Evolutionary conservation across 2,329 filamentous ascomycete species (phyloP), one percentile per base, ranked within the genome.

Genomic region (Aspergillus sp.): DNA sequence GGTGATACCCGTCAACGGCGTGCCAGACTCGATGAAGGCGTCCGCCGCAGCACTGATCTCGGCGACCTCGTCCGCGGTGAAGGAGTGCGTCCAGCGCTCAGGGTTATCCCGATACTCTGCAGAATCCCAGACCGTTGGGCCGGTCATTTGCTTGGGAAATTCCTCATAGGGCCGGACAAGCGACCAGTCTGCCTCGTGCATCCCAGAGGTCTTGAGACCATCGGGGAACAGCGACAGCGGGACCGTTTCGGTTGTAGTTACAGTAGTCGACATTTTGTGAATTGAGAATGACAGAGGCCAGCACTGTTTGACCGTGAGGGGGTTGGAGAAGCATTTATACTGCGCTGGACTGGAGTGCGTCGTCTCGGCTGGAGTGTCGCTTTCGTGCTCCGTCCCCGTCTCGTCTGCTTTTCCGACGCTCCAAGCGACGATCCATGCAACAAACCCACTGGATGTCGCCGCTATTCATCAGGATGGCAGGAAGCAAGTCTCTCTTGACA

Each of bases 1-100:
- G 22, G 82, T 81, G 57, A 93, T 92, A 6, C 87, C 89, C 0
- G 89, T 91, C 64, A 93, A 74, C 0, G 88, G 87, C 1, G 79
- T 86, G 36, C 83, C 83, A 13, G 81, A 81, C 4, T 80, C 80
- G 36, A 91, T 82, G 73, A 93, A 93, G 11, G 76, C 77, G 73
- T 93, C 89, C 0, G 89, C 84, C 0, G 88, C 83, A 18, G 76
- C 70, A 66, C 84, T 84, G 49, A 95, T 78, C 68, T 93, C 90
- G 9, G 78, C 74, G 18, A 91, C 77, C 71, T 93, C 89, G 2
- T 84, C 81, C 0, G 80, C 73, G 0, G 82, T 87, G 69, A 93
- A 90, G 7, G 76, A 76, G 74, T 92, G 89, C 5, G 87, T 86
- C 90, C 90, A 93, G 71, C 81, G 81, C 65, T 89, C 85, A 0